These are phyloP conservation scores for Lactarius pseudohatsudake DNA, from an alignment of 768 basidiomycete genomes.

Conservation along the genomic window DNA sequence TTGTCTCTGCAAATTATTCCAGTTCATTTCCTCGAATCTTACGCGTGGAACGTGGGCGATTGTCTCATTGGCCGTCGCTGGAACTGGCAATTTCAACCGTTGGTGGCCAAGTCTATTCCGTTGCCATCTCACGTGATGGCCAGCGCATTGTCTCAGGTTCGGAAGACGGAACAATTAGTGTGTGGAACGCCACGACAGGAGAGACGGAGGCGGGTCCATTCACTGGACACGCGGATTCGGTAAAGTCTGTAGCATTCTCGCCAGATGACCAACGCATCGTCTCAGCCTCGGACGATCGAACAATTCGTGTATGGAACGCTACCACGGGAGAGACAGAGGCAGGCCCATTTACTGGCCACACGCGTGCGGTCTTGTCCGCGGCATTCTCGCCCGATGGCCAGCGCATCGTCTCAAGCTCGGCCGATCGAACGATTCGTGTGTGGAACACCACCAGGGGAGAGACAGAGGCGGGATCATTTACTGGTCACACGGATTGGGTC, in stretches of 20 bases:
- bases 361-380: not conserved
- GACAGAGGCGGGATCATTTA: too few species aligned
- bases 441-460: too few species aligned
- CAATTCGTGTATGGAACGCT: conserved; percentile 8
- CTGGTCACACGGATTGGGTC: too few species aligned
- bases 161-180: too few species aligned
- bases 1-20: not conserved
- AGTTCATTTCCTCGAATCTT: not conserved
- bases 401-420: too few species aligned
- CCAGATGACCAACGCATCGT: conserved; percentile 30
- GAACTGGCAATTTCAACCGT: not conserved
- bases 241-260: not conserved
- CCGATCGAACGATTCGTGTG: too few species aligned
- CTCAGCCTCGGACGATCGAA: not conserved
- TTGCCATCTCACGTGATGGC: conserved; percentile 24
- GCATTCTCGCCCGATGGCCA: conserved; percentile 12
- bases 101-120: not conserved
- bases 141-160: conserved; percentile 13
- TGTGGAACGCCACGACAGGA: not conserved
- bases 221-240: not conserved
- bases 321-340: not conserved
- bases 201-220: not conserved
- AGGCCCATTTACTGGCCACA: not conserved
- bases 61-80: not conserved
- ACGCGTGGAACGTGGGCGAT: not conserved